Percentiles rank a stretch among this genome's conserved stretches.
Evolutionary conservation across 306 rosid species (phyloP).

Genomic region (Gleditsia sinensis): DNA sequence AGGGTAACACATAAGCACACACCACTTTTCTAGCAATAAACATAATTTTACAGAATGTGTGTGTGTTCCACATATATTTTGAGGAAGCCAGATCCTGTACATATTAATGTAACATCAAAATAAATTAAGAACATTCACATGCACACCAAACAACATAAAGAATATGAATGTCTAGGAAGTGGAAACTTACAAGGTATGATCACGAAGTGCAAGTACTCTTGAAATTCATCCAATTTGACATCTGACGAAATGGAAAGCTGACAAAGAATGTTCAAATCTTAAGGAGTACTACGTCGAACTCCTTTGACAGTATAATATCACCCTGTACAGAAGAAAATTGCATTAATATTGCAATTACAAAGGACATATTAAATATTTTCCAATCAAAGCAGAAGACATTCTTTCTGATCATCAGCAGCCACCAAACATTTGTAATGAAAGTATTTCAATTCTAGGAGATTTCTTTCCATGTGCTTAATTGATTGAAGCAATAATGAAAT

Average conservation of each 20-base stretch:
- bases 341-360: constrained; percentile 25
- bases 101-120: constrained; percentile 23
- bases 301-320: constrained; percentile 20
- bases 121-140: not conserved
- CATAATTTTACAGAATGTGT: no score
- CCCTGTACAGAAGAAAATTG: constrained; percentile 26
- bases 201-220: constrained; percentile 22
- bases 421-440: constrained; percentile 15
- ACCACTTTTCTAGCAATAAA: no score
- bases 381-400: constrained; percentile 27
- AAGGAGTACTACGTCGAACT: constrained; percentile 22
- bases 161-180: not conserved
- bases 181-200: constrained; percentile 41
- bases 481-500: constrained; percentile 17
- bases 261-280: constrained; percentile 24
- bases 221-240: constrained; percentile 39
- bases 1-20: not conserved
- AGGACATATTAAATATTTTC: not conserved
- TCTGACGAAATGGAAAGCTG: constrained; percentile 28
- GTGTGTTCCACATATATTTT: not conserved
- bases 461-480: not conserved
- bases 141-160: constrained; percentile 29
- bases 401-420: constrained; percentile 8
- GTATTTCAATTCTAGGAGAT: constrained; percentile 15
- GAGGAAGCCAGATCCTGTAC: constrained; percentile 10